Evolutionary conservation across 2,329 filamentous ascomycete genomes (phyloP).

Genomic region (Trichoderma breve): DNA sequence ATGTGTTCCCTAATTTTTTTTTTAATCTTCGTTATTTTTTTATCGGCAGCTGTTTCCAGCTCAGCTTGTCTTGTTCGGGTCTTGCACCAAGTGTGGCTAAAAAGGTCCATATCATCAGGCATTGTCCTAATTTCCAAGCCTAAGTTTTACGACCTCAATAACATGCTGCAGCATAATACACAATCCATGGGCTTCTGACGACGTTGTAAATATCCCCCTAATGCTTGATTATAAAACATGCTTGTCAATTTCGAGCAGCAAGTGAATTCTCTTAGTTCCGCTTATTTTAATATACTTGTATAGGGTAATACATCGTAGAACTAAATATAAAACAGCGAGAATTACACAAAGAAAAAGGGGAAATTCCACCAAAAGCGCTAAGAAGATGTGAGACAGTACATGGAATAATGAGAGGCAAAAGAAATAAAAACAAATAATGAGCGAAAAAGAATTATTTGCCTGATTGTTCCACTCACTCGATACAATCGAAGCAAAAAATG

Average conservation of each 20-base stretch:
- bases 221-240: neutral
- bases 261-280: rapidly evolving
- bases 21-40: neutral
- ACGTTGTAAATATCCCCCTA: neutral
- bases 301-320: neutral
- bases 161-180: neutral
- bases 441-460: neutral
- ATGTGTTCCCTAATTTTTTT: neutral
- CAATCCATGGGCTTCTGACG: neutral
- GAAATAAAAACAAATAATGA: neutral
- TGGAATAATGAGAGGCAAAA: neutral
- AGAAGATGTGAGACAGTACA: no score
- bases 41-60: neutral
- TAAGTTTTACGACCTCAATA: neutral
- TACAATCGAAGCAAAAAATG: neutral
- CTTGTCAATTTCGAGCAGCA: neutral
- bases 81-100: neutral
- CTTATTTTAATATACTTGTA: neutral
- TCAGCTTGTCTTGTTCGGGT: neutral
- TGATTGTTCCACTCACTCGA: no score
- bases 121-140: neutral
- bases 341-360: neutral
- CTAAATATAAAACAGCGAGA: no score
- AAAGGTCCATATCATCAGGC: rapidly evolving
- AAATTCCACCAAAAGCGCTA: neutral